Evolutionary conservation across 129 eudicot species (phyloP).

Genomic region (Heracleum sosnowskyi): DNA sequence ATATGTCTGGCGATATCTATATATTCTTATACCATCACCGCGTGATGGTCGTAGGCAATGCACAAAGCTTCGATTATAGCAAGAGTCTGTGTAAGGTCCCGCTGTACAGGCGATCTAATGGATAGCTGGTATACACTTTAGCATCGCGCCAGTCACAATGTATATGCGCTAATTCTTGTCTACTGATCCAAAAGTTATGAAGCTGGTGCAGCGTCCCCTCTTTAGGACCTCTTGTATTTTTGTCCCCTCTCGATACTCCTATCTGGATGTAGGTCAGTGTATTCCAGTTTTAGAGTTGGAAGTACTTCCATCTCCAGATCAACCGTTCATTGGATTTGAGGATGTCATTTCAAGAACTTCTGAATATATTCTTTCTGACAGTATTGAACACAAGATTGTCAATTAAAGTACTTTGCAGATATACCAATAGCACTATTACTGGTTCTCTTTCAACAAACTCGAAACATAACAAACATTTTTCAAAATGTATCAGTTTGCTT

Average conservation of each 20-base stretch:
- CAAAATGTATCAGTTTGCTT: not conserved
- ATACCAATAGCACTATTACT: not conserved
- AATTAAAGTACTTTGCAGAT: not conserved
- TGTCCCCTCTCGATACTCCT: not conserved
- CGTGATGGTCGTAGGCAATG: not conserved
- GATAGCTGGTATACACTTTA: not conserved
- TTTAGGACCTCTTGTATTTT: not conserved
- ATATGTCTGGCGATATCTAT: not conserved
- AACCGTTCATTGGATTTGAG: slow-evolving; percentile 1
- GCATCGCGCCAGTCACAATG: not conserved
- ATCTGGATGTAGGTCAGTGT: not conserved
- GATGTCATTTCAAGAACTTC: not conserved
- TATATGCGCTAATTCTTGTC: not conserved
- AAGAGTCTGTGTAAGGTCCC: not conserved
- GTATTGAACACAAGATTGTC: not conserved
- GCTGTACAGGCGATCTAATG: not conserved
- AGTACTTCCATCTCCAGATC: not conserved
- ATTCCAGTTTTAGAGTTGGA: not conserved
- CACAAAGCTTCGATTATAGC: not conserved
- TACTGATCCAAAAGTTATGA: not conserved
- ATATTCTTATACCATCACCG: not conserved
- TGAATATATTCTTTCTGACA: not conserved
- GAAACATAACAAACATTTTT: not conserved
- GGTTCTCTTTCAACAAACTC: not conserved
- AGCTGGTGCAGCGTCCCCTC: not conserved